A percentile compares a stretch with the other conserved stretches of the same genome.
Conservation (phyloP, 2,329 filamentous ascomycete genomes). For the Diaporthe sp. region DNA sequence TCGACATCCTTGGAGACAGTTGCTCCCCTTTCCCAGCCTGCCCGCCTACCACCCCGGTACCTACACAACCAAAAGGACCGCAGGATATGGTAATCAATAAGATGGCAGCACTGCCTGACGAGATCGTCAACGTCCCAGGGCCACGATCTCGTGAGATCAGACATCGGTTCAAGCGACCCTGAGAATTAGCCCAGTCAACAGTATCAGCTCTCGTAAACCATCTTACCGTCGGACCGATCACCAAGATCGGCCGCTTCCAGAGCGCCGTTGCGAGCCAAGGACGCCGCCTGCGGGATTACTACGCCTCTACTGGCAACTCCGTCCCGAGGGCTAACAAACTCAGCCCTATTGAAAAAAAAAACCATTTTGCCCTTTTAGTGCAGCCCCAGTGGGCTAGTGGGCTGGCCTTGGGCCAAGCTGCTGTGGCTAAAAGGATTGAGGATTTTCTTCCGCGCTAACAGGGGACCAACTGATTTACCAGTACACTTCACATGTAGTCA, state of each 20-base stretch:
- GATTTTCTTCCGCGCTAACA: neutral
- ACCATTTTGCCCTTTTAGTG: neutral
- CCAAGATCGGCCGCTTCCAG: constrained; percentile 7
- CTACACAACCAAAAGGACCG: neutral
- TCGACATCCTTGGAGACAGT: neutral
- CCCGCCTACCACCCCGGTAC: neutral
- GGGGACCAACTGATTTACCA: neutral
- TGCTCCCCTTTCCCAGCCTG: constrained; percentile 7
- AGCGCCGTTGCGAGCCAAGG: constrained; percentile 6
- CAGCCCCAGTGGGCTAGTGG: neutral
- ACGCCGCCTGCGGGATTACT: neutral
- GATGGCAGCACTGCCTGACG: neutral
- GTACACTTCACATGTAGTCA: neutral
- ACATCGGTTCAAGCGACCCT: neutral
- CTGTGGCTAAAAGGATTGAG: neutral
- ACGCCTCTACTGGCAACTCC: neutral
- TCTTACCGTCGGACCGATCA: constrained; percentile 6
- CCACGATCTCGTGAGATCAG: neutral
- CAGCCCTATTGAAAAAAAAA: constrained; percentile 8
- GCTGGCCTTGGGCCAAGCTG: neutral
- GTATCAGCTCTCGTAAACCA: neutral
- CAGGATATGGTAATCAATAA: neutral
- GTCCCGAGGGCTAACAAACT: constrained; percentile 4
- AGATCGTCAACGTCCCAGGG: neutral
- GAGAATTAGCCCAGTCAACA: neutral